Evolutionary conservation across 306 rosid genomes (phyloP), one percentile per base, ranked within the genome.

Genomic region (Oemleria cerasiformis): DNA sequence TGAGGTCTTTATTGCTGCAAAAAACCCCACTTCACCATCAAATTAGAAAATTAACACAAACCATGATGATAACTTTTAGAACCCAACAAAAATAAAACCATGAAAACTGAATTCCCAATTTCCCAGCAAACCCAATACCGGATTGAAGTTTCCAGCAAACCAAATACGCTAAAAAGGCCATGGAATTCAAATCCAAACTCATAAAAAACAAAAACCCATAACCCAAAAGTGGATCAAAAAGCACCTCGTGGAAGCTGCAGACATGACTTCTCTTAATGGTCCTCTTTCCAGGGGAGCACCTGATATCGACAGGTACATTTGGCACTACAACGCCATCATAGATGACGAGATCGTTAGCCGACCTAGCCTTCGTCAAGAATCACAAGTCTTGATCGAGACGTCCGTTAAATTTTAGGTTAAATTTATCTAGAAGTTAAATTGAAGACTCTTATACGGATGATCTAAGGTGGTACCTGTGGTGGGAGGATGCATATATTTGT

Each of bases 371-470:
- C 86, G 70, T 90, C 90, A 57, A 92, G 83, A 21, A 67, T 83
- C 76, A 90, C 85, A 38, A 90, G 90, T 80, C 90, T 88, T 9
- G 93, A 92, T 75, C 98, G 97, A 73, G 97, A 86, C 34, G 96
- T 84, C 49, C 98, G n/a, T n/a, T n/a, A n/a, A n/a, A n/a, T n/a
- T n/a, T n/a, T n/a, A n/a, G n/a, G n/a, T n/a, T n/a, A n/a, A n/a
- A n/a, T n/a, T n/a, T n/a, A n/a, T n/a, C n/a, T n/a, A n/a, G n/a
- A n/a, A n/a, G n/a, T n/a, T n/a, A n/a, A n/a, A n/a, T n/a, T n/a
- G n/a, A n/a, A n/a, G n/a, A n/a, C n/a, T n/a, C n/a, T n/a, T n/a
- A n/a, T n/a, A n/a, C n/a, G n/a, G n/a, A n/a, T n/a, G n/a, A n/a
- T n/a, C n/a, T n/a, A n/a, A n/a, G n/a, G n/a, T n/a, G n/a, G n/a